Evolutionary conservation across 129 eudicot genomes (phyloP).

Genomic region (Pulicaria dysenterica): DNA sequence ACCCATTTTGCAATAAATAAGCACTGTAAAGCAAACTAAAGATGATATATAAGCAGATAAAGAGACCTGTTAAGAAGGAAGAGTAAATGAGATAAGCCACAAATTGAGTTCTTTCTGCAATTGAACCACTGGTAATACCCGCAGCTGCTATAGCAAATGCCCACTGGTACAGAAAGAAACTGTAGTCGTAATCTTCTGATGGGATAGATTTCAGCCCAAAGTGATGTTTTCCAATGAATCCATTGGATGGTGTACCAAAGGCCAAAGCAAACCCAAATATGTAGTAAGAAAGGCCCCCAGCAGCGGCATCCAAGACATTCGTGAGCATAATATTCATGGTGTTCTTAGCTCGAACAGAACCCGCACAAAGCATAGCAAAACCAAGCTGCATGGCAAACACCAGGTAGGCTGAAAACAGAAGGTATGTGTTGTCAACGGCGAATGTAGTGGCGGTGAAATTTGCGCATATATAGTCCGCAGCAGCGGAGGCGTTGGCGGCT

Average conservation of each 20-base stretch:
- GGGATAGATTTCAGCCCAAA: constrained; percentile 58
- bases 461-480: constrained; percentile 55
- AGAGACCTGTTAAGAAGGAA: constrained; percentile 52
- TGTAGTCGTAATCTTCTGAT: constrained; percentile 32
- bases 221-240: constrained; percentile 58
- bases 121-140: constrained; percentile 74
- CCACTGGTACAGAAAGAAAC: constrained; percentile 65
- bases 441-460: constrained; percentile 40
- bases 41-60: neutral
- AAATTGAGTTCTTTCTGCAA: constrained; percentile 75
- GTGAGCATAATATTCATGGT: constrained; percentile 85
- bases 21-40: neutral
- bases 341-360: constrained; percentile 68
- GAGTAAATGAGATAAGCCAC: constrained; percentile 72
- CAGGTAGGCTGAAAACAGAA: constrained; percentile 66
- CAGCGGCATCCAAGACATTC: constrained; percentile 66
- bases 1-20: neutral
- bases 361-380: constrained; percentile 83
- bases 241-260: constrained; percentile 52
- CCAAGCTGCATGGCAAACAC: constrained; percentile 83
- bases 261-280: constrained; percentile 69
- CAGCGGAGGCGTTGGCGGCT: constrained; percentile 46
- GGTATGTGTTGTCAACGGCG: constrained; percentile 64
- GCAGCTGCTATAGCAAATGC: constrained; percentile 89
- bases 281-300: constrained; percentile 67